Conservation (phyloP, 2,329 filamentous ascomycete species). For the Mollisia scopiformis region DNA sequence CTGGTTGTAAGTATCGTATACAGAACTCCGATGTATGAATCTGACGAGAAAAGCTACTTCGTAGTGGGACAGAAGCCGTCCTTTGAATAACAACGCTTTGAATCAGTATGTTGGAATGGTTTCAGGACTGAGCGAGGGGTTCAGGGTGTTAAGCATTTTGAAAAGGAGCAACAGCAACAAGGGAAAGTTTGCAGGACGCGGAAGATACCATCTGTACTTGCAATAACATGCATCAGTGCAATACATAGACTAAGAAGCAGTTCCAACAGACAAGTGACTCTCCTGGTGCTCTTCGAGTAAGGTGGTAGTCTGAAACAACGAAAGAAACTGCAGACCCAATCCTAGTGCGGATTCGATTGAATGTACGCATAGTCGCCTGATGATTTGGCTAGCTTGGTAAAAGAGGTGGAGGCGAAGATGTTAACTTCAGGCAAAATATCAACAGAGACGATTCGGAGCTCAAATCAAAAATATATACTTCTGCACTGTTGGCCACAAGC, state of each 20-base stretch:
- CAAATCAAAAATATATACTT: not conserved
- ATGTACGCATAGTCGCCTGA: too few relatives aligned
- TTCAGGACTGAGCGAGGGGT: not conserved
- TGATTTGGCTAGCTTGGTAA: too few relatives aligned
- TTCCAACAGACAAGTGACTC: too few relatives aligned
- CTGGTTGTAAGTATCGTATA: conserved; percentile 9
- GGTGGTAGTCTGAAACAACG: too few relatives aligned
- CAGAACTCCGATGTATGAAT: not conserved
- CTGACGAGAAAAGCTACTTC: conserved; percentile 12
- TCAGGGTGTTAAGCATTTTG: not conserved
- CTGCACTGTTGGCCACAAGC: not conserved
- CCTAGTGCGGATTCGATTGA: too few relatives aligned
- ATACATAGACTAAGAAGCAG: too few relatives aligned
- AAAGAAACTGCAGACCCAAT: too few relatives aligned
- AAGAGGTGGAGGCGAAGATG: too few relatives aligned
- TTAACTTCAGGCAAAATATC: too few relatives aligned
- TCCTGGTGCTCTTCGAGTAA: too few relatives aligned
- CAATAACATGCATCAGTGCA: too few relatives aligned
- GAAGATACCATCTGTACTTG: not conserved
- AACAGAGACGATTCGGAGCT: not conserved
- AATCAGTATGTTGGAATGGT: not conserved
- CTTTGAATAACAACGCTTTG: not conserved
- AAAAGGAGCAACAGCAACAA: not conserved
- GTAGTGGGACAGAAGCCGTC: conserved; percentile 15
- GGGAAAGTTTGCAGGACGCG: not conserved